Percentiles rank a stretch among this genome's conserved stretches.
Conservation (phyloP, 75 land plant species). For the Cunninghamia lanceolata region DNA sequence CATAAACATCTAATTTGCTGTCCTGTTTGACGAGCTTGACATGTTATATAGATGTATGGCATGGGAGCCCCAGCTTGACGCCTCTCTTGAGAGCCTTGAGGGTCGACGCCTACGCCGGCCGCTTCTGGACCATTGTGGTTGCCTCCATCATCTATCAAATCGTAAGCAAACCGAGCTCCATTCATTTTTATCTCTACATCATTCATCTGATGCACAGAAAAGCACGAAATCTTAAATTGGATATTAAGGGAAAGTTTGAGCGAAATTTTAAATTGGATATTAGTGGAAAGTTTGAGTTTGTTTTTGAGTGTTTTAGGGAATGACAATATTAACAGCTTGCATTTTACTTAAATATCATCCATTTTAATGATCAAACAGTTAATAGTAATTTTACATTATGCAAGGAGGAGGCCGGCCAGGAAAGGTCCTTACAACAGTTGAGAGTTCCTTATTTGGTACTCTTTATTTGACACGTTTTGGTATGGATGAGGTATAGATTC, state of each 20-base stretch:
- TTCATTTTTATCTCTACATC: background rate
- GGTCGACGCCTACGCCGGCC: constrained; percentile 76
- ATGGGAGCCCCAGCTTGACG: constrained; percentile 66
- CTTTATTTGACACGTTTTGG: constrained; percentile 50
- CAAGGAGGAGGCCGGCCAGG: background rate
- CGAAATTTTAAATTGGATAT: too few species aligned
- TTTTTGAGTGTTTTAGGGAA: constrained; percentile 51
- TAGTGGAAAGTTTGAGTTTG: background rate
- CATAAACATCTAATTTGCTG: too few species aligned
- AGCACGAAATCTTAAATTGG: too few species aligned
- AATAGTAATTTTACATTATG: too few species aligned
- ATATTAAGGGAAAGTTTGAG: too few species aligned
- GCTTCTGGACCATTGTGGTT: constrained; percentile 71
- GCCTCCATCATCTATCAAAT: constrained; percentile 61
- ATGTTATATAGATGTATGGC: too few species aligned
- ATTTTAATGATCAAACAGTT: too few species aligned
- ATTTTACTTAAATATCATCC: too few species aligned
- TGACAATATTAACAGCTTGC: constrained; percentile 50
- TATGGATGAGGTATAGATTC: too few species aligned
- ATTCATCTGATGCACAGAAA: too few species aligned
- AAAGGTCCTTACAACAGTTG: constrained; percentile 36
- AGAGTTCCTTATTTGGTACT: constrained; percentile 51
- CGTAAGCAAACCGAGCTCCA: constrained; percentile 23
- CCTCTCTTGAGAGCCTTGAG: constrained; percentile 80
- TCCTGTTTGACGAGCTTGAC: too few species aligned